Evolutionary conservation across 2,329 filamentous ascomycete genomes (phyloP).

Genomic region (Trichoderma arundinaceum): DNA sequence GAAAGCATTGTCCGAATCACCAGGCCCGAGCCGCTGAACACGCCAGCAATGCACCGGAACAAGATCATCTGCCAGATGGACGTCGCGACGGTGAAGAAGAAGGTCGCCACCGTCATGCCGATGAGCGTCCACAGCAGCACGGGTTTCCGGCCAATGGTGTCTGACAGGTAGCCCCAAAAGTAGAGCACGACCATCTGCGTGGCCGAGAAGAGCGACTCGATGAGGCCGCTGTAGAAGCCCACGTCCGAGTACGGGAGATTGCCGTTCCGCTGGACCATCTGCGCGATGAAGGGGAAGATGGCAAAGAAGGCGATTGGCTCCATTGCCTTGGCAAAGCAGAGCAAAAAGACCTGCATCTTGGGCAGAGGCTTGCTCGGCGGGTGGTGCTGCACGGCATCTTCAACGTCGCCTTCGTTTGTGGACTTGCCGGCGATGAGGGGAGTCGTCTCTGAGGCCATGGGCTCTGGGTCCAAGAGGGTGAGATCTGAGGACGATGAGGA

Average conservation of each 20-base stretch:
- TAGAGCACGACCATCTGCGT: slow-evolving; percentile 82
- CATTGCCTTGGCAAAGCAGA: slow-evolving; percentile 74
- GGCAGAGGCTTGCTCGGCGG: slow-evolving; percentile 56
- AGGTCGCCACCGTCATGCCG: slow-evolving; percentile 65
- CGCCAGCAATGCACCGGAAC: slow-evolving; percentile 71
- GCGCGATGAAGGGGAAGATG: slow-evolving; percentile 80
- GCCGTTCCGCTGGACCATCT: slow-evolving; percentile 75
- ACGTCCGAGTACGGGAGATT: slow-evolving; percentile 67
- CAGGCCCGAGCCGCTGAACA: slow-evolving; percentile 76
- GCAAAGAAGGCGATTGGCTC: slow-evolving; percentile 84
- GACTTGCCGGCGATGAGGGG: slow-evolving; percentile 20
- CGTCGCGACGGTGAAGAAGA: slow-evolving; percentile 70
- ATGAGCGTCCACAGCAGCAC: slow-evolving; percentile 70
- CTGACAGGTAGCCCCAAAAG: slow-evolving; percentile 67
- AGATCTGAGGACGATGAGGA: slow-evolving; percentile 28
- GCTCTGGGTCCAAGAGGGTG: slow-evolving; percentile 26
- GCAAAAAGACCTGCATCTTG: slow-evolving; percentile 69
- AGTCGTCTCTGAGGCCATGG: slow-evolving; percentile 23
- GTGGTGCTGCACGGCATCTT: slow-evolving; percentile 19
- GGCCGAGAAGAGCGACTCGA: slow-evolving; percentile 74
- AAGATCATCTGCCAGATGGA: slow-evolving; percentile 76
- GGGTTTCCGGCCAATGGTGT: slow-evolving; percentile 74
- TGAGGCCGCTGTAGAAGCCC: slow-evolving; percentile 79
- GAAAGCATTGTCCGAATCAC: slow-evolving; percentile 78
- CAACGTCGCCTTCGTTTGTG: not conserved